Base-by-base conservation (phyloP, 768 basidiomycete genomes). In the Psilocybe azurescens region DNA sequence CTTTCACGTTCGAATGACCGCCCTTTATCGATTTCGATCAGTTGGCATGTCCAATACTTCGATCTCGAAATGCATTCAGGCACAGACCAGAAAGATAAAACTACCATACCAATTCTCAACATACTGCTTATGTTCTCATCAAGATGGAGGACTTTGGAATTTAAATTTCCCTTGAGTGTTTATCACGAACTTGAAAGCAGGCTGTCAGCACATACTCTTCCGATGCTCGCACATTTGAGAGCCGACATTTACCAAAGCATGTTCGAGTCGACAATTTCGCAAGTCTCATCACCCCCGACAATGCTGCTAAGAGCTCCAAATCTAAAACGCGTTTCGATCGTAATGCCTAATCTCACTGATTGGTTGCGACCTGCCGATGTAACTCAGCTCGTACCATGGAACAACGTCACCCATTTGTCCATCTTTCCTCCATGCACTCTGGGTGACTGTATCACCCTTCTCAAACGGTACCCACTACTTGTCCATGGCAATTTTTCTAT, bases 21-120 rank as follows among this genome's bases (percentile, higher is more conserved):
- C 5, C 59, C 59, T 1, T n/a, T 60, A 16, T 60, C 52, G 0
- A 13, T 60, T 2, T 60, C 59, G 3, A 7, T 60, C 3, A 20
- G 11, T 33, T 51, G 53, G 16, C 29, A 36, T 5, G 29, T 1
- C 4, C 32, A 24, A 14, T 10, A 9, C 16, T 46, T 4, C 4
- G 51, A 6, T 3, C 44, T 11, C 20, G 6, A 18, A 36, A 6
- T 13, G 6, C 3, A 14, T 13, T 14, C 11, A 36, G 33, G 3
- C 33, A 44, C 5, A 5, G 1, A 5, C n/a, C 11, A 5, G 20
- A 14, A 9, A 8, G 44, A 41, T n/a, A 32, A 49, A 16, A 10
- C 44, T 4, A 56, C 33, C 3, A 33, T 29, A 8, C 18, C 24
- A 16, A 44, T 60, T 55, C 48, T 60, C 33, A 7, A n/a, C 46